phyloP scores from a whole-genome alignment of 176 grass and related monocot genomes.

The Carex littledalei region DNA sequence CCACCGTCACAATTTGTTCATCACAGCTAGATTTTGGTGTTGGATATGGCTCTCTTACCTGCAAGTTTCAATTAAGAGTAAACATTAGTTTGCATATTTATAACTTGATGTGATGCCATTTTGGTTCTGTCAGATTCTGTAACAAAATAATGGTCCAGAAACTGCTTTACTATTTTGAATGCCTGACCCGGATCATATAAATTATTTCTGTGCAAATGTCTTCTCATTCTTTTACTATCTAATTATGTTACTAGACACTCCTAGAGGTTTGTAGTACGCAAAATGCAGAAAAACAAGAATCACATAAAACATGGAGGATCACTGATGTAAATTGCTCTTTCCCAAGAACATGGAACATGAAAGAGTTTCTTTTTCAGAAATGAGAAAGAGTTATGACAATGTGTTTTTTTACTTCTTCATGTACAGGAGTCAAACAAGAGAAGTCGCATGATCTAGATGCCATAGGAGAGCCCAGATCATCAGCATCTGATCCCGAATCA shows the following conservation, averaged over 20 bases:
- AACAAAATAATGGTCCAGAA: not conserved
- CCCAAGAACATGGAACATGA: not conserved
- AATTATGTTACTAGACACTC: not conserved
- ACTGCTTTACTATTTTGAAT: not conserved
- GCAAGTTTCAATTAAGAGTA: constrained; percentile 20
- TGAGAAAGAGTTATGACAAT: not conserved
- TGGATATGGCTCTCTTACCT: constrained; percentile 62
- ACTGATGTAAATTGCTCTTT: not conserved
- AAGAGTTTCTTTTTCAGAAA: too few species aligned
- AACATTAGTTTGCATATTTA: constrained; percentile 14
- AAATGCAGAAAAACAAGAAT: constrained; percentile 2
- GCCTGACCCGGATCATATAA: not conserved
- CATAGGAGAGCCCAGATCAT: constrained; percentile 61
- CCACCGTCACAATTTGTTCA: constrained; percentile 23
- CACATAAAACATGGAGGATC: not conserved
- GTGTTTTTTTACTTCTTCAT: constrained; percentile 56
- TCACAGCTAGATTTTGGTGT: constrained; percentile 35
- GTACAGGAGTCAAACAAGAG: constrained; percentile 71
- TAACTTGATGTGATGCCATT: not conserved
- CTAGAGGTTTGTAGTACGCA: not conserved
- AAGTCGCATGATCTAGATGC: constrained; percentile 58
- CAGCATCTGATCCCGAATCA: constrained; percentile 87
- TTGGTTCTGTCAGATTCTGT: not conserved
- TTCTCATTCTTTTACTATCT: not conserved
- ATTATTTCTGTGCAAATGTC: not conserved